A percentile compares a stretch with the other conserved stretches of the same genome.
Conservation (phyloP, 1,284 basidiomycete genomes). For the Ustilago shanxiensis region DNA sequence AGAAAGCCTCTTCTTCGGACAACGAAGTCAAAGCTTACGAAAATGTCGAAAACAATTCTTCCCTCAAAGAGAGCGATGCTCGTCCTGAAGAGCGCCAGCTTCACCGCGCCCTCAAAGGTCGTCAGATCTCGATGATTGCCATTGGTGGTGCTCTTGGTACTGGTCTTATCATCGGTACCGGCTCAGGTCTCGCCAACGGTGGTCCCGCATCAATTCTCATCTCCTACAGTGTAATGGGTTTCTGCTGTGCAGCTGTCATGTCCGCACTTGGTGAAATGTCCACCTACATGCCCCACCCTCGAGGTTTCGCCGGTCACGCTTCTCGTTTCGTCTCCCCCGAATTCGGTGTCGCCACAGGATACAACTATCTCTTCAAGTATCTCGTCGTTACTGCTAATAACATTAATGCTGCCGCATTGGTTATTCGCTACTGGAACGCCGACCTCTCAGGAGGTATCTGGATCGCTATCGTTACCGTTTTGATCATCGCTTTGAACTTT, state of each 20-base stretch:
- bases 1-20: slow-evolving; percentile 25
- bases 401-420: slow-evolving; percentile 35
- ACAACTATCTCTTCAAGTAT: slow-evolving; percentile 55
- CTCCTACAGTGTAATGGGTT: slow-evolving; percentile 70
- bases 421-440: slow-evolving; percentile 37
- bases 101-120: slow-evolving; percentile 72
- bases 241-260: slow-evolving; percentile 57
- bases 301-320: slow-evolving; percentile 71
- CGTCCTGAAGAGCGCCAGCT: slow-evolving; percentile 53
- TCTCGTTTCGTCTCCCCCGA: slow-evolving; percentile 72
- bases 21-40: slow-evolving; percentile 37
- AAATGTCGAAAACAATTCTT: slow-evolving; percentile 16
- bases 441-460: slow-evolving; percentile 60
- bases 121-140: slow-evolving; percentile 77
- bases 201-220: slow-evolving; percentile 73
- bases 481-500: slow-evolving; percentile 70
- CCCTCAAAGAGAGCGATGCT: slow-evolving; percentile 18
- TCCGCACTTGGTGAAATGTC: slow-evolving; percentile 71
- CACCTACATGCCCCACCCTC: slow-evolving; percentile 71
- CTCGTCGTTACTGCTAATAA: slow-evolving; percentile 46
- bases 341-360: slow-evolving; percentile 70
- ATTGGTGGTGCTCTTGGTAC: slow-evolving; percentile 71
- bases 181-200: slow-evolving; percentile 70
- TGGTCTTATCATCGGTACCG: slow-evolving; percentile 81
- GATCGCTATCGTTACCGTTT: slow-evolving; percentile 42